A percentile compares a stretch with the other conserved stretches of the same genome.
phyloP scores from a whole-genome alignment of 352 stramenopile species.

The Thalassiosira mediterranea region DNA sequence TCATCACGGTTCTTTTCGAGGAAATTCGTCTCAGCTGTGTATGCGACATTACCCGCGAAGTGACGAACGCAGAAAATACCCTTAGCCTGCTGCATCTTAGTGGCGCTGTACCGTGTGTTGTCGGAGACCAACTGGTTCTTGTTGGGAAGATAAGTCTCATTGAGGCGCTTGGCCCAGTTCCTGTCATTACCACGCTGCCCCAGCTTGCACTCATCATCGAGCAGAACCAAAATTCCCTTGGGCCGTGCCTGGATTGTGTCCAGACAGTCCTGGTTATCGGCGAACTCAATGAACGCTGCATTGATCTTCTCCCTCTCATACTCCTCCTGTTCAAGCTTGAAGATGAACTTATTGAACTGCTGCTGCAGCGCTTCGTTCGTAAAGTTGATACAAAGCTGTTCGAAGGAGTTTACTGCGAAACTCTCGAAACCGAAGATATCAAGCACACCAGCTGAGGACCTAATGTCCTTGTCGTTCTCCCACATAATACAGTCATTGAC shows the following conservation, averaged over 20 bases:
- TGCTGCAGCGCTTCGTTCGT: slow-evolving; percentile 90
- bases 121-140: slow-evolving; percentile 79
- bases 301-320: slow-evolving; percentile 92
- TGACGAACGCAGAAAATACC: slow-evolving; percentile 81
- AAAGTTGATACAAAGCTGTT: slow-evolving; percentile 89
- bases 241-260: slow-evolving; percentile 80
- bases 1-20: slow-evolving; percentile 87
- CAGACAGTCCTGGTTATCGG: slow-evolving; percentile 83
- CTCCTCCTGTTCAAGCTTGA: slow-evolving; percentile 98
- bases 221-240: slow-evolving; percentile 78
- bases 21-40: slow-evolving; percentile 82
- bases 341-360: slow-evolving; percentile 92
- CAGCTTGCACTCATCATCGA: slow-evolving; percentile 84
- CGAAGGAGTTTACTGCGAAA: slow-evolving; percentile 94
- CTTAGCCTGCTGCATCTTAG: slow-evolving; percentile 78
- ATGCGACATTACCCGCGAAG: slow-evolving; percentile 84
- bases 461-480: slow-evolving; percentile 77
- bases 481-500: slow-evolving; percentile 82
- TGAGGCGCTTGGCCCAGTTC: slow-evolving; percentile 85
- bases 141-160: slow-evolving; percentile 79
- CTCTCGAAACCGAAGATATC: slow-evolving; percentile 99
- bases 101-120: slow-evolving; percentile 80
- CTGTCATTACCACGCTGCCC: slow-evolving; percentile 76
- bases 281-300: slow-evolving; percentile 83
- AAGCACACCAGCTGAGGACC: slow-evolving; percentile 91